Base-by-base conservation (phyloP, 2,329 filamentous ascomycete species). In the Pyrenophora graminea region DNA sequence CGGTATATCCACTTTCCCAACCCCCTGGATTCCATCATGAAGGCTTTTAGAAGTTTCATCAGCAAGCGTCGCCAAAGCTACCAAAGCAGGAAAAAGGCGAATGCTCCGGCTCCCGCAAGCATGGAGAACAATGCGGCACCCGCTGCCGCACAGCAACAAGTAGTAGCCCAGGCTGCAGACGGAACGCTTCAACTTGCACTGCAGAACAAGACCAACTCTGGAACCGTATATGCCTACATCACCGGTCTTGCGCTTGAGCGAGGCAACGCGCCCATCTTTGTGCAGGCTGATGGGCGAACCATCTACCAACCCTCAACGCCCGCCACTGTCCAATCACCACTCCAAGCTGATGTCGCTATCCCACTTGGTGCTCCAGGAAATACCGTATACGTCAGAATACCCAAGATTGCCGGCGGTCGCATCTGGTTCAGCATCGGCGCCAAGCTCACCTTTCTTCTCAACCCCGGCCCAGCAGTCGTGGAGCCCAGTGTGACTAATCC, bases 401-500 rank as follows among this genome's bases (percentile, higher is more conserved):
- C 89, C 9, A 85, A 85, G 53, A 79, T 91, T 21, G 86, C 82
- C 3, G 88, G 87, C 18, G 88, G 83, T 1, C 82, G 89, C 45
- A 83, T 91, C 68, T 92, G 87, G 85, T 88, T 90, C 71, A 84
- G 80, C 48, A 77, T 83, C 52, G 82, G 82, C 59, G 74, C 74
- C 38, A 80, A 80, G 31, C 78, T 91, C 41, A 84, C 79, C 1
- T 92, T 92, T 72, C 76, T 83, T 10, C 71, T 91, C 45, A 92
- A 92, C 70, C 86, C 84, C 1, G 85, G 84, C 13, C 85, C 89
- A 6, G 86, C 83, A 1, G 78, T 92, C 12, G 88, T 91, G 37
- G 88, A 91, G 73, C 89, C 89, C 0, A 86, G 85, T 8, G 84
- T 87, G 21, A 87, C 83, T 27, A 91, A 91, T 69, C 69, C 78